These are phyloP conservation scores for Clausena lansium DNA, from an alignment of 345 rosid genomes.

Conservation along the genomic window DNA sequence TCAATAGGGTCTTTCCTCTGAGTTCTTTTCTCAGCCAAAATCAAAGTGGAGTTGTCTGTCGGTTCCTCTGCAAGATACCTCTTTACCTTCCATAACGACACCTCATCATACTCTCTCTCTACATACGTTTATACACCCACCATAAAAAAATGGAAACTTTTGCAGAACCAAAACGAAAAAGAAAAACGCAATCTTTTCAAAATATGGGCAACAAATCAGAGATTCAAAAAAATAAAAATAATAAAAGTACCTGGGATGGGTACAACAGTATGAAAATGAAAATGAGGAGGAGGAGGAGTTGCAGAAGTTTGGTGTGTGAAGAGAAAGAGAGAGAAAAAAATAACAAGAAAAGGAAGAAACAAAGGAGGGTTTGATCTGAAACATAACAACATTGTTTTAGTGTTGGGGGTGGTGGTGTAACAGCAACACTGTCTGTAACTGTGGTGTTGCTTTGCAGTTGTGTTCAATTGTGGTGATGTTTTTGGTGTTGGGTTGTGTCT, in stretches of 20 bases:
- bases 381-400: conserved; percentile 19
- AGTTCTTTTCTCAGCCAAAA: conserved; percentile 77
- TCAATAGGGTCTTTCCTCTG: conserved; percentile 62
- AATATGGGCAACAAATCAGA: not conserved
- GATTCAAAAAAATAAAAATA: not conserved
- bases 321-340: conserved; percentile 30
- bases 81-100: conserved; percentile 42
- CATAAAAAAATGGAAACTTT: not conserved
- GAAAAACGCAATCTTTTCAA: not conserved
- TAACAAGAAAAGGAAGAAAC: conserved; percentile 11
- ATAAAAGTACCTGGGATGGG: conserved; percentile 24
- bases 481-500: too few species aligned
- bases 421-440: not conserved
- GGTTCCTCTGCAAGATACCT: conserved; percentile 56
- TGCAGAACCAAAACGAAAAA: not conserved
- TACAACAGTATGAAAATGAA: not conserved
- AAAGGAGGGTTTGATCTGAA: conserved; percentile 32
- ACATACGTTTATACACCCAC: not conserved
- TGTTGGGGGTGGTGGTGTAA: not conserved
- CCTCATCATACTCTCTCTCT: conserved; percentile 25
- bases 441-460: too few species aligned
- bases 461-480: too few species aligned
- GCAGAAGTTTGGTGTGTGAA: conserved; percentile 17
- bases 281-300: conserved; percentile 7
- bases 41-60: conserved; percentile 43